Conservation (phyloP, 176 grass and related monocot genomes). For the Leersia perrieri region DNA sequence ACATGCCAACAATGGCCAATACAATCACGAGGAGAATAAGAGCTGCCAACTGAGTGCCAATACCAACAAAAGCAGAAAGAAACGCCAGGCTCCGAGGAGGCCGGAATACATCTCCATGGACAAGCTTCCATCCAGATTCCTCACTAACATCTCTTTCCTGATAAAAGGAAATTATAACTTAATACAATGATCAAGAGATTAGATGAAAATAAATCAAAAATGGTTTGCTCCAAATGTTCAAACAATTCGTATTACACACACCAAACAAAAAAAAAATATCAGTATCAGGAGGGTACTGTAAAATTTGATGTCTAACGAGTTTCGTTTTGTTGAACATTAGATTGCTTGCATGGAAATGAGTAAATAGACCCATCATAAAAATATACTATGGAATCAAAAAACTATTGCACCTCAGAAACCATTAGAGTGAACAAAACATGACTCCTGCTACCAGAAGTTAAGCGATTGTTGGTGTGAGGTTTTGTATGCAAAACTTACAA, state of each 20-base stretch:
- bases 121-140: constrained; percentile 99
- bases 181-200: neutral
- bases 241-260: neutral
- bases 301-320: neutral
- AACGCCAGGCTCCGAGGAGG: constrained; percentile 57
- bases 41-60: constrained; percentile 72
- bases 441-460: constrained; percentile 9
- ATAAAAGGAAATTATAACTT: constrained; percentile 7
- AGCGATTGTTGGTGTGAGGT: neutral
- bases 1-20: constrained; percentile 92
- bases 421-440: neutral
- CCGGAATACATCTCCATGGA: constrained; percentile 98
- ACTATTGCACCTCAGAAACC: neutral
- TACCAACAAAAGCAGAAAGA: constrained; percentile 91
- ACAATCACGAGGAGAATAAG: constrained; percentile 91
- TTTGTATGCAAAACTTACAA: constrained; percentile 46
- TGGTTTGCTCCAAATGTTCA: neutral
- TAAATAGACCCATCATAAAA: neutral
- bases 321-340: constrained; percentile 6
- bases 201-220: neutral
- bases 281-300: neutral
- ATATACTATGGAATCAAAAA: neutral
- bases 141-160: constrained; percentile 98
- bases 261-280: neutral
- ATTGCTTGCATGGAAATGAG: neutral